Conservation (phyloP, 345 rosid species). For the Bruguiera sexangula region DNA sequence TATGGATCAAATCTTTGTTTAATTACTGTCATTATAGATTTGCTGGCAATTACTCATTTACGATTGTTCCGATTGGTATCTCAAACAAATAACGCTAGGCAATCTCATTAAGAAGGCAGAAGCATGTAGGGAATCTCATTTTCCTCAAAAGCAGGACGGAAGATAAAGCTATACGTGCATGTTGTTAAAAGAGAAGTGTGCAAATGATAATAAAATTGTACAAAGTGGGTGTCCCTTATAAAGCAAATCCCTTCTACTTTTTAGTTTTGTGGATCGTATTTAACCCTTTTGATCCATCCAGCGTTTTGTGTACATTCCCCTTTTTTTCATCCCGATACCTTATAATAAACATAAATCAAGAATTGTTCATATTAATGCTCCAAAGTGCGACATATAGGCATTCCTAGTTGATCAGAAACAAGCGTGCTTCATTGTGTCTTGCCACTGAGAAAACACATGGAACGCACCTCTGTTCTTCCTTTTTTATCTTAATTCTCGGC, state of each 20-base stretch:
- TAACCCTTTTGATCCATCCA: constrained; percentile 5
- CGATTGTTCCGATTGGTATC: constrained; percentile 28
- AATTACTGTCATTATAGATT: constrained; percentile 4
- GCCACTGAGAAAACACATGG: constrained; percentile 16
- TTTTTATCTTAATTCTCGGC: too few species aligned
- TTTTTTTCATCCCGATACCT: neutral
- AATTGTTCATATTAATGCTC: neutral
- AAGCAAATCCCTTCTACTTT: constrained; percentile 41
- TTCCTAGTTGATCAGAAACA: neutral
- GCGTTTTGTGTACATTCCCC: constrained; percentile 17
- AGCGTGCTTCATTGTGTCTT: constrained; percentile 9
- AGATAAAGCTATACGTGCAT: constrained; percentile 37
- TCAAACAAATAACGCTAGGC: constrained; percentile 12
- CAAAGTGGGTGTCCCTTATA: constrained; percentile 80
- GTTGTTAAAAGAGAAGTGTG: constrained; percentile 22
- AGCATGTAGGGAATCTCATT: constrained; percentile 45
- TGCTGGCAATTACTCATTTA: constrained; percentile 17
- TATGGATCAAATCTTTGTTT: constrained; percentile 15
- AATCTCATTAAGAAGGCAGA: constrained; percentile 9
- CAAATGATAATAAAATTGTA: constrained; percentile 34
- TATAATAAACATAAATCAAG: neutral
- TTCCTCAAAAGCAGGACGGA: constrained; percentile 56
- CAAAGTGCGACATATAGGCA: neutral
- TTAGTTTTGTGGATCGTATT: constrained; percentile 22
- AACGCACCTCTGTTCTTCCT: constrained; percentile 10